Conservation (phyloP, 2,329 filamentous ascomycete genomes). For the Huntiella abstrusa region DNA sequence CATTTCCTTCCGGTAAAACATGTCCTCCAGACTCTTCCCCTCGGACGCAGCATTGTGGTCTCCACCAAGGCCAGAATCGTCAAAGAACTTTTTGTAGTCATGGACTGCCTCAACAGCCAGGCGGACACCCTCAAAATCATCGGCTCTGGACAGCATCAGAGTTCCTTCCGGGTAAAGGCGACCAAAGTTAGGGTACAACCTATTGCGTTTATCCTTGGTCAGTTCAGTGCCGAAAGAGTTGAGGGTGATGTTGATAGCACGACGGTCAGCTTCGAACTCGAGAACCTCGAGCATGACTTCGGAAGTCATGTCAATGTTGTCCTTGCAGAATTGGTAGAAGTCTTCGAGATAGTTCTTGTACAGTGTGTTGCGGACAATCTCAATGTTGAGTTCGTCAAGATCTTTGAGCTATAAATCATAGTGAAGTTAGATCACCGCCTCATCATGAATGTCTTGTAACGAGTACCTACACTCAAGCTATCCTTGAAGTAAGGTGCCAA, state of each 20-base stretch:
- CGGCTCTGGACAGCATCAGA: constrained; percentile 81
- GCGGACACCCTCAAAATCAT: constrained; percentile 84
- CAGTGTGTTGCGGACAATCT: constrained; percentile 93
- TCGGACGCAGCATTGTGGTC: constrained; percentile 55
- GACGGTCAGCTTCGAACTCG: constrained; percentile 88
- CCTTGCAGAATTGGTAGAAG: constrained; percentile 88
- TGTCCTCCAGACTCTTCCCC: constrained; percentile 78
- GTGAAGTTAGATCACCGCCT: constrained; percentile 1
- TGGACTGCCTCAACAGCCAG: constrained; percentile 81
- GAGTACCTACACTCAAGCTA: constrained; percentile 42
- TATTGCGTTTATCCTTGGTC: constrained; percentile 81
- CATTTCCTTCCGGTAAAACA: constrained; percentile 99
- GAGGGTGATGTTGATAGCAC: constrained; percentile 96
- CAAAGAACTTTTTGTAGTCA: constrained; percentile 93
- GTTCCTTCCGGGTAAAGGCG: constrained; percentile 86
- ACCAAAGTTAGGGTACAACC: constrained; percentile 86
- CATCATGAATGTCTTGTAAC: background rate
- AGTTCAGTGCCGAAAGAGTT: constrained; percentile 98
- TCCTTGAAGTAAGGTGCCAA: constrained; percentile 92
- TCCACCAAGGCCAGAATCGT: constrained; percentile 64
- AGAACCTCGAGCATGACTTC: constrained; percentile 93
- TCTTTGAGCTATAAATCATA: constrained; percentile 48
- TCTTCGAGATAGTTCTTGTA: constrained; percentile 99
- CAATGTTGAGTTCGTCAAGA: constrained; percentile 95
- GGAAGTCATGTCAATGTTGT: constrained; percentile 71